Evolutionary conservation across 805 yeast genomes (phyloP), one percentile per base, ranked within the genome.

Genomic region (Kuraishia cidri): DNA sequence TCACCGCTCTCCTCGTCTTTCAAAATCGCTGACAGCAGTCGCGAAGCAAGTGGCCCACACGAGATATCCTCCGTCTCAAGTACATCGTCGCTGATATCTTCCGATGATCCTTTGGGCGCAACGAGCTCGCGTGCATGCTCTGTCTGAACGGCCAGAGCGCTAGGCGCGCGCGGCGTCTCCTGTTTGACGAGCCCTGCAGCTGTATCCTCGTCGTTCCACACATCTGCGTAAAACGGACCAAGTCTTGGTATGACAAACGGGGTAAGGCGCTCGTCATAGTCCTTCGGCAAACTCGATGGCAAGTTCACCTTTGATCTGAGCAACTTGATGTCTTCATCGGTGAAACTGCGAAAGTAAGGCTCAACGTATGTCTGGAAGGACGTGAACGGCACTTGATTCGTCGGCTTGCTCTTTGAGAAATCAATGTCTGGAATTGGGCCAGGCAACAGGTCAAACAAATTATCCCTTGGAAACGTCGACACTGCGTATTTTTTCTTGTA

Each of bases 361-460:
- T 92, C 98, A 24, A 87, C 69, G 43, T 80, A 85, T 2, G 88
- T 60, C 42, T 84, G 81, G 51, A 84, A 92, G 0, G 98, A 88
- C 9, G 83, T 67, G 51, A 83, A 87, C 48, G 87, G 96, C 12
- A 90, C 92, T 59, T 92, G 98, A 54, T 86, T 90, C 2, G 86
- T 58, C 13, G 88, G 88, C 47, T 88, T 90, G 10, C 79, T 74
- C 40, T 76, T 75, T 4, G 95, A 79, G 44, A 84, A 86, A 55
- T 92, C 97, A 35, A 68, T 70, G 52, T 83, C 77, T 8, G 98
- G 98, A 17, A 87, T 78, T 23, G 66, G 74, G 3, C 98, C 99
- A 0, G 98, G 95, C 20, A 92, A 62, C 39, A 81, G 55, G 35
- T 76, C 80, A 42, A 74, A 65, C 29, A 92, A 60, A 48, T 88